Evolutionary conservation across 148 eudicot species (phyloP).

Genomic region (Rhododendron ferrugineum): DNA sequence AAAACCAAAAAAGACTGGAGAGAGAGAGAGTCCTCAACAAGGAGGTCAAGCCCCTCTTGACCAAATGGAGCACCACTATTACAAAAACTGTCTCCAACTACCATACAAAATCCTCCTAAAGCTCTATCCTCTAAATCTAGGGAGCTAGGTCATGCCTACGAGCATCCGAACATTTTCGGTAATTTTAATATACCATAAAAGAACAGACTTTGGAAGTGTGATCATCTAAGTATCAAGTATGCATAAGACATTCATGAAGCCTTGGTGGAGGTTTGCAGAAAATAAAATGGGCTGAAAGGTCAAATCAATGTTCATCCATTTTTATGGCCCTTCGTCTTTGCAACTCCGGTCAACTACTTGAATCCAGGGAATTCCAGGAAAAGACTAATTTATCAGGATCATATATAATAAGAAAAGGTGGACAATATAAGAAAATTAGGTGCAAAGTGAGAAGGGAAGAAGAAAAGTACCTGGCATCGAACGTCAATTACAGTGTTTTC

Average conservation of each 20-base stretch:
- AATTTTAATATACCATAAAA: background rate
- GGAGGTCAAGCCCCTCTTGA: background rate
- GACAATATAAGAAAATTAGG: background rate
- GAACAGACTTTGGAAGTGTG: background rate
- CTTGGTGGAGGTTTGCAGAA: background rate
- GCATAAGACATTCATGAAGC: background rate
- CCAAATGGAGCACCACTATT: conserved; percentile 4
- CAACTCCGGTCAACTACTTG: background rate
- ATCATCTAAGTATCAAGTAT: background rate
- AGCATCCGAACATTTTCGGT: background rate
- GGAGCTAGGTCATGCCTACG: background rate
- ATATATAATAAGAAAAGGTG: background rate
- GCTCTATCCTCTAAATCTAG: background rate
- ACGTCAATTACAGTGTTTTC: conserved; percentile 67
- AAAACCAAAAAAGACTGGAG: background rate
- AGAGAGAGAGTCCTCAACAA: background rate
- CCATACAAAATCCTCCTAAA: background rate
- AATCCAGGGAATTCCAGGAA: background rate
- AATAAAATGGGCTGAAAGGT: background rate
- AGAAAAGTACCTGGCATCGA: conserved; percentile 67
- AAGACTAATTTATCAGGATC: background rate
- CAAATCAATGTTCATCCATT: background rate
- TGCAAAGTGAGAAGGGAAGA: background rate
- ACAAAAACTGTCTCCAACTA: background rate
- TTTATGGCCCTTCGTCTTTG: background rate